phyloP scores from a whole-genome alignment of 495 filamentous ascomycete species.

The Cryomyces minteri region DNA sequence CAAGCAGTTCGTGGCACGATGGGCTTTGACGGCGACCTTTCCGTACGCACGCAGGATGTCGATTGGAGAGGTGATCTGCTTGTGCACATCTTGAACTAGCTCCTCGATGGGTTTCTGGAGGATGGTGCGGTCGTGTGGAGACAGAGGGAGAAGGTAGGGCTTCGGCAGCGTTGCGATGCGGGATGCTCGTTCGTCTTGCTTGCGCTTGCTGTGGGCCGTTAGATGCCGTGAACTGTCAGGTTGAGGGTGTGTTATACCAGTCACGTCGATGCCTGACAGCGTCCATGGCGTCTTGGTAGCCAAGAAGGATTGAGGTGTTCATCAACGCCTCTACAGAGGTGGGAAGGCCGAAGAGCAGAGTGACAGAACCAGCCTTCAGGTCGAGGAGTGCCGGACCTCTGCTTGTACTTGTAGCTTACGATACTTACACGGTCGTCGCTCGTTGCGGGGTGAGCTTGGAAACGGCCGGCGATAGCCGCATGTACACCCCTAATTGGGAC shows the following conservation, averaged over 20 bases:
- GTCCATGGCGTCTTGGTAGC: neutral
- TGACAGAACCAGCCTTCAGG: too few species aligned
- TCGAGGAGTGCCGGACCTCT: too few species aligned
- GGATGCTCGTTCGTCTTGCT: slow-evolving; percentile 53
- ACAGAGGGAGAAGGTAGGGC: slow-evolving; percentile 46
- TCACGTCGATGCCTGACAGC: neutral
- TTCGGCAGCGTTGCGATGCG: slow-evolving; percentile 48
- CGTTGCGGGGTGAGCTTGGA: too few species aligned
- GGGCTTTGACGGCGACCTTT: slow-evolving; percentile 71
- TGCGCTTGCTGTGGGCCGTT: slow-evolving; percentile 39
- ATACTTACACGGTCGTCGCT: too few species aligned
- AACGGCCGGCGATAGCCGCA: too few species aligned
- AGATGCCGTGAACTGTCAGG: neutral
- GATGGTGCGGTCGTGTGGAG: slow-evolving; percentile 38
- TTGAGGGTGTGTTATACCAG: neutral
- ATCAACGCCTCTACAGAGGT: too few species aligned
- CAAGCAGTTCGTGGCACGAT: slow-evolving; percentile 74
- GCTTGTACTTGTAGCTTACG: too few species aligned
- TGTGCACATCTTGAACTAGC: slow-evolving; percentile 63
- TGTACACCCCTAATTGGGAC: too few species aligned
- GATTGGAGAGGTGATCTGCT: slow-evolving; percentile 39
- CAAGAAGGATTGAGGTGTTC: too few species aligned
- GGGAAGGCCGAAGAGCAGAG: too few species aligned
- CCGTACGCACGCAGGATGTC: slow-evolving; percentile 79
- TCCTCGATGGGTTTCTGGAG: slow-evolving; percentile 58